phyloP scores from a whole-genome alignment of 2,329 filamentous ascomycete species.

The Apiospora rasikravindrae region DNA sequence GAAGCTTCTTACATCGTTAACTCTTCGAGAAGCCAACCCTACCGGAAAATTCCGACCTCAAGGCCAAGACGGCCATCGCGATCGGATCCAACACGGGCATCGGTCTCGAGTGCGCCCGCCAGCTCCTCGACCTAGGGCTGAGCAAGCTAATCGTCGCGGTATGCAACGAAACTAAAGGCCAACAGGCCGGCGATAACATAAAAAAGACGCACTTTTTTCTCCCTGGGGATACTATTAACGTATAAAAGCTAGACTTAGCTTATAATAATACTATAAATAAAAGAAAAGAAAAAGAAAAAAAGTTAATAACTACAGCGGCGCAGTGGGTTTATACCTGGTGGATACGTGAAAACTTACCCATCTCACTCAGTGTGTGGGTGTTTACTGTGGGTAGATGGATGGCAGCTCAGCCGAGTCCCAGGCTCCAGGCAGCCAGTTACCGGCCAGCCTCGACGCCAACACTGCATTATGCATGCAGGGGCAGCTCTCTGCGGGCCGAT shows the following conservation, averaged over 20 bases:
- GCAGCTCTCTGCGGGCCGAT: no score
- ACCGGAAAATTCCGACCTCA: not conserved
- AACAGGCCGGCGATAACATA: not conserved
- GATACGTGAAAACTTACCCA: no score
- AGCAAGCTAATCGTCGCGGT: slow-evolving; percentile 40
- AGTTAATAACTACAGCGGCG: no score
- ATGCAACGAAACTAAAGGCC: slow-evolving; percentile 36
- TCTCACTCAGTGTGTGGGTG: no score
- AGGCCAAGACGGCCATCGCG: slow-evolving; percentile 31
- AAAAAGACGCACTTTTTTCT: slow-evolving; percentile 25
- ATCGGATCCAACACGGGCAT: slow-evolving; percentile 41
- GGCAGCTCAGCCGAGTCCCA: no score
- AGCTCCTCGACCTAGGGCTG: slow-evolving; percentile 36
- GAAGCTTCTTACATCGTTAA: not conserved
- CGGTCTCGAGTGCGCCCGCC: slow-evolving; percentile 38
- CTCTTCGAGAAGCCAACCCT: slow-evolving; percentile 15
- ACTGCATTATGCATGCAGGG: no score
- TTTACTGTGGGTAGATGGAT: no score
- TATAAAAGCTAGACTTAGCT: slow-evolving; percentile 50
- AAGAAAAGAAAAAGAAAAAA: no score
- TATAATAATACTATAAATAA: no score
- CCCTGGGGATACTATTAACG: slow-evolving; percentile 33
- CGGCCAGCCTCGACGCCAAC: no score
- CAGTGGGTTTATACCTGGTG: no score
- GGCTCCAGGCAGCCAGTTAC: no score